Conservation (phyloP, 345 rosid genomes). For the Arabis alpina region DNA sequence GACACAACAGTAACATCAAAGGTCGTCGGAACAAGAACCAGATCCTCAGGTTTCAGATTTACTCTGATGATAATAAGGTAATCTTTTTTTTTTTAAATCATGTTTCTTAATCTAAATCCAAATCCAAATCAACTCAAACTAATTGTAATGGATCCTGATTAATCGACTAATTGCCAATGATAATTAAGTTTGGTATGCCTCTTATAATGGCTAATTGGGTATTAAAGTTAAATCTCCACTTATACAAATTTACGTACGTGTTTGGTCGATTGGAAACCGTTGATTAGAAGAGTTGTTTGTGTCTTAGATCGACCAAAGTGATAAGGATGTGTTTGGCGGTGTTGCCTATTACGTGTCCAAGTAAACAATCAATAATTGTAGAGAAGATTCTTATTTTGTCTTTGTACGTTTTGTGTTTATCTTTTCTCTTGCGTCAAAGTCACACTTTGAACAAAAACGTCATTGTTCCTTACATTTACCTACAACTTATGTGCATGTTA, state of each 20-base stretch:
- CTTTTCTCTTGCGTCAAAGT: constrained; percentile 22
- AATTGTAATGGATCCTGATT: neutral
- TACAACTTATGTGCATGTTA: neutral
- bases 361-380: constrained; percentile 34
- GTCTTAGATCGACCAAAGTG: constrained; percentile 29
- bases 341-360: constrained; percentile 36
- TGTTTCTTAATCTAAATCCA: neutral
- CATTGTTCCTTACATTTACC: constrained; percentile 26
- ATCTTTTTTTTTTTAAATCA: no score
- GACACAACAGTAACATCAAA: constrained; percentile 57
- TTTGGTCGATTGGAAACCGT: neutral
- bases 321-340: constrained; percentile 47
- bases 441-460: constrained; percentile 15
- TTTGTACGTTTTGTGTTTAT: constrained; percentile 38
- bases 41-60: constrained; percentile 64
- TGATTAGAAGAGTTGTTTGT: neutral
- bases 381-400: constrained; percentile 16
- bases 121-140: no score
- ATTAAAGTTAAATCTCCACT: neutral
- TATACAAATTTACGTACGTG: neutral
- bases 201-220: constrained; percentile 11
- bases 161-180: neutral
- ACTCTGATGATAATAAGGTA: constrained; percentile 83
- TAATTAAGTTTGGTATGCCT: constrained; percentile 7
- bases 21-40: constrained; percentile 47